Evolutionary conservation across 202 grass and related monocot genomes (phyloP), one percentile per base, ranked within the genome.

Genomic region (Bolboschoenoplectus hybrid): DNA sequence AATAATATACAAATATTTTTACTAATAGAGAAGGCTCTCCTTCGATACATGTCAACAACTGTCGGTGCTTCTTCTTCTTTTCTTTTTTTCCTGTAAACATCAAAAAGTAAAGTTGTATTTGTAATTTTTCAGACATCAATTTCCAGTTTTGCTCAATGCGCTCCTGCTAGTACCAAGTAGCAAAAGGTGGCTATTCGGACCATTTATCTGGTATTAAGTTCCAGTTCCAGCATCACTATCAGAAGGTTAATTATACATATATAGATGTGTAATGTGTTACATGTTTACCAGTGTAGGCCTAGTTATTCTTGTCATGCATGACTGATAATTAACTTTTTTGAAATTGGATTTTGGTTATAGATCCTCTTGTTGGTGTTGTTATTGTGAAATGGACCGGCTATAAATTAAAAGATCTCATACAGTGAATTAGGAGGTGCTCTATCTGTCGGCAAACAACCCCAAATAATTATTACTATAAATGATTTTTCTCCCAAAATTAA

Each of bases 401-500:
- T 63, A 34, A 44, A 8, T 3, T 12, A 36, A 32, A 20, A 2
- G 19, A 75, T 51, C 43, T 17, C 68, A 72, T 39, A 81, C 11
- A 58, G 41, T 67, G 45, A 82, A 65, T 82, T 50, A 83, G 26
- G 63, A 83, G 61, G 68, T 49, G 80, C n/a, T 66, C 62, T 83
- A 63, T 83, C 62, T 83, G 81, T 83, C 81, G 81, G 81, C 81
- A 83, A 83, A 83, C 81, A 83, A 36, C 49, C 73, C 36, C 52
- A 76, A 32, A 14, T 26, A 26, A 26, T 26, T 26, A 9, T 19
- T 12, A 20, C 10, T n/a, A 46, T 45, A 71, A 71, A 71, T 46
- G 41, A 72, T 35, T 35, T 47, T 65, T 36, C 12, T 11, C 12
- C 1, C 34, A 65, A 19, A 61, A 61, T 61, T 26, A 26, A 26